Base-by-base conservation (phyloP, 371 early-diverging fungal genomes). In the Chytridium lagenaria region DNA sequence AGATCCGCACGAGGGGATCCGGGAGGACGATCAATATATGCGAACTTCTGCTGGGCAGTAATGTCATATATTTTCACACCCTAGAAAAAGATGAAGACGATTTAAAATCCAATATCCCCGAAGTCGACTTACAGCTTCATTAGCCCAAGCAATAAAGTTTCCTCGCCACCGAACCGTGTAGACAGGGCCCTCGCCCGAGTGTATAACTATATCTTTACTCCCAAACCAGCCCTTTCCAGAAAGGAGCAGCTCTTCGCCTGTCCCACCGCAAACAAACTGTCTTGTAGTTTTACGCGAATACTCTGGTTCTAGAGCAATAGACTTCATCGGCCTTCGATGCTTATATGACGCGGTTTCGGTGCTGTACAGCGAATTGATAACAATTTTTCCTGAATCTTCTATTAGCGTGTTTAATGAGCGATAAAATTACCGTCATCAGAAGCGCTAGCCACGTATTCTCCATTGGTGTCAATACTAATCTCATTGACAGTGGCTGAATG, bases 111-210 rank as follows among this genome's bases (percentile, higher is more conserved):
- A n/a, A n/a, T n/a, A n/a, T n/a, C n/a, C n/a, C n/a, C n/a, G n/a
- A n/a, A n/a, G n/a, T 28, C 72, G 72, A 55, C 77, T 75, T 79
- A 89, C 89, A 33, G 87, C 82, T 73, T 97, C 97, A 77, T 93
- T 94, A 0, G 96, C 94, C 95, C 96, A 97, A 0, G 96, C 97
- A 77, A 98, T 91, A 55, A 91, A 87, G 30, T 86, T 84, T 1
- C 86, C 90, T 34, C 89, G 77, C 98, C 98, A 98, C 67, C 88
- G 84, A 63, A 95, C 89, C 1, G 91, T 85, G 73, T 90, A 91
- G 44, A 98, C 92, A 19, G 95, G 92, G 0, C 98, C 97, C 57
- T 94, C 92, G 50, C 94, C 94, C 1, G 92, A 91, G 69, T 92
- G 85, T 52, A 98, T 78, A 0, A 93, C 86, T 16, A 87, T 86